Base-by-base conservation (phyloP, 495 filamentous ascomycete genomes). In the Penicillium waksmanii region DNA sequence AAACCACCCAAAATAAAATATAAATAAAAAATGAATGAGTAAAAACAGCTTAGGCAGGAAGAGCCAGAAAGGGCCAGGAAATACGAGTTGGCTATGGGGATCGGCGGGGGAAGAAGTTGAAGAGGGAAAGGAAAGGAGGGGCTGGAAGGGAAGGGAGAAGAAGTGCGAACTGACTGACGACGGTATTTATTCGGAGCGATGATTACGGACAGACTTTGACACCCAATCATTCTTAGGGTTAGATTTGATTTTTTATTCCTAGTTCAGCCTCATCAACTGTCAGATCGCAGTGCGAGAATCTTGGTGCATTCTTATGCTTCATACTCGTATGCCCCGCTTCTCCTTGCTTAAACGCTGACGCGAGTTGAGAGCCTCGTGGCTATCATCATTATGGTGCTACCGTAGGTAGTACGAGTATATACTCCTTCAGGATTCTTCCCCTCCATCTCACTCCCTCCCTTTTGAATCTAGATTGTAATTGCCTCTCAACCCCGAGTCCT, bases 261-360 rank as follows among this genome's bases (percentile, higher is more conserved):
- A 31, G 27, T 31, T 31, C 49, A 51, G 49, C 49, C 49, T 51
- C 49, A 51, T 51, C 47, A 21, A 25, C 47, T 50, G 49, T 51
- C 49, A 48, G 46, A 27, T 48, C 21, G 46, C 3, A n/a, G 13
- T 42, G 38, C 38, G 12, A 42, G 42, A 46, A 46, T 46, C n/a
- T 46, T 38, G 34, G 13, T 36, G 15, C 12, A 38, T 12, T 38
- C 11, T 5, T 38, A 38, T 38, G 27, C 27, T 31, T 31, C 27
- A 31, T 23, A n/a, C n/a, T n/a, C n/a, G n/a, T n/a, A 2, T 31
- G 27, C 27, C 27, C 27, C 27, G 27, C 27, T 31, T 31, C 27
- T 31, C 27, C 27, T 31, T 31, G 27, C 27, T 31, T 31, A 1
- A 23, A 23, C 3, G 23, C 23, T 23, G 23, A 23, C 23, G 23